These are phyloP conservation scores for Hymenoscyphus fraxineus DNA, from an alignment of 2,329 filamentous ascomycete species.

Conservation along the genomic window DNA sequence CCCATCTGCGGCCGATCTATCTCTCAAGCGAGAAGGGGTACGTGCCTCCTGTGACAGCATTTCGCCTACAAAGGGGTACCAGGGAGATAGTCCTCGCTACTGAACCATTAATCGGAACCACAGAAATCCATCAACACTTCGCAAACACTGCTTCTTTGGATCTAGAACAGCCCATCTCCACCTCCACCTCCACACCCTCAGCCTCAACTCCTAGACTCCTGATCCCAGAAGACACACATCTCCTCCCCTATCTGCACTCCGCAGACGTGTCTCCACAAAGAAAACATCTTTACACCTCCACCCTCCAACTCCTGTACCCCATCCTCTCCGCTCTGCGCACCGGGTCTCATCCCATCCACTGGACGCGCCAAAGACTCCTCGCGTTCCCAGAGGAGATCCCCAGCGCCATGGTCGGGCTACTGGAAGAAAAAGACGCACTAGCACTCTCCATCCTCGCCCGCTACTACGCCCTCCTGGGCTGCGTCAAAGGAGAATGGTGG, in stretches of 20 bases:
- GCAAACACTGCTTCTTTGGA: neutral
- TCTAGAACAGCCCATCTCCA: neutral
- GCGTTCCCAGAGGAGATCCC: neutral
- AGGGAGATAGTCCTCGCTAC: neutral
- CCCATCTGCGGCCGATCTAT: neutral
- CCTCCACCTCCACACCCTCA: neutral
- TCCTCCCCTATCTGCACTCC: neutral
- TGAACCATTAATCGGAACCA: neutral
- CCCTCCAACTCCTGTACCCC: neutral
- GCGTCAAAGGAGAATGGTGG: constrained; percentile 17
- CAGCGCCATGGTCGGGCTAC: constrained; percentile 1
- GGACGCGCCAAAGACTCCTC: neutral
- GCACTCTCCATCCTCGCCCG: constrained; percentile 14
- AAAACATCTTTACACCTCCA: neutral
- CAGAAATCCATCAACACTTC: neutral
- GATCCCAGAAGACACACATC: neutral
- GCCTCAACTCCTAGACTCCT: neutral
- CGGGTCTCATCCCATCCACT: neutral
- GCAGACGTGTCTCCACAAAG: neutral
- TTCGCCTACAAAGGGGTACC: constrained; percentile 1
- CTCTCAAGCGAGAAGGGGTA: neutral
- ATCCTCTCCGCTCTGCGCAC: neutral
- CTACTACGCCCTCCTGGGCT: constrained; percentile 16
- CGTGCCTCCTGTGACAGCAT: neutral
- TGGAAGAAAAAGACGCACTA: constrained; percentile 12